Evolutionary conservation across 257 asterid species (phyloP).

Genomic region (Fraxinus pennsylvanica): DNA sequence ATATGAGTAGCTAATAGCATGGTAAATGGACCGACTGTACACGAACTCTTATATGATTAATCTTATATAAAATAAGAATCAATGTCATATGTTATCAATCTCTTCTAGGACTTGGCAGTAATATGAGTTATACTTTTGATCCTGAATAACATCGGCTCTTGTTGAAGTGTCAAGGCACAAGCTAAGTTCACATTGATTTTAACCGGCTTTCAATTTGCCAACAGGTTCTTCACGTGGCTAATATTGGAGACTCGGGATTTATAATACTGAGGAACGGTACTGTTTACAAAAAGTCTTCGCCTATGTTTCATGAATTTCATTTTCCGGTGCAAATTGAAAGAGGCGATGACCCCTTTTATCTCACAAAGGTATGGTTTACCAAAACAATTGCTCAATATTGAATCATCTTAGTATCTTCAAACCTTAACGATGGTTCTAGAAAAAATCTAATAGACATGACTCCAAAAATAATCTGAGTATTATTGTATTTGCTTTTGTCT

Average conservation of each 20-base stretch:
- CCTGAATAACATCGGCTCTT: too few species aligned
- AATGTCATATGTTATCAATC: too few species aligned
- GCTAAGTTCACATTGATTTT: neutral
- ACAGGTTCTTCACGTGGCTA: slow-evolving; percentile 75
- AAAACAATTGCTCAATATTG: neutral
- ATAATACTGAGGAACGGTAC: slow-evolving; percentile 59
- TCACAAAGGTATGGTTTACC: slow-evolving; percentile 59
- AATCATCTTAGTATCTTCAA: neutral
- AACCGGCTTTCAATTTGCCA: slow-evolving; percentile 15
- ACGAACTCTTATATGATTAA: neutral
- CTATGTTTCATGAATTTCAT: slow-evolving; percentile 68
- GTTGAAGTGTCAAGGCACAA: too few species aligned
- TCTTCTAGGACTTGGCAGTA: too few species aligned
- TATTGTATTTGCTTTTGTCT: slow-evolving; percentile 10
- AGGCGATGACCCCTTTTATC: slow-evolving; percentile 58
- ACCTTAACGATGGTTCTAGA: neutral
- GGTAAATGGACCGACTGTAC: neutral
- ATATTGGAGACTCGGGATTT: slow-evolving; percentile 88
- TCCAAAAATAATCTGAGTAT: neutral
- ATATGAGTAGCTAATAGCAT: neutral
- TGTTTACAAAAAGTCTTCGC: slow-evolving; percentile 59
- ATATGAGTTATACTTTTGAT: too few species aligned
- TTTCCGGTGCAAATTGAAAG: slow-evolving; percentile 62
- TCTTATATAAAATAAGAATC: neutral
- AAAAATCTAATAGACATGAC: neutral